Percentiles rank a stretch among this genome's conserved stretches.
Conservation (phyloP, 2,329 filamentous ascomycete genomes). For the Bipolaris gigantea region DNA sequence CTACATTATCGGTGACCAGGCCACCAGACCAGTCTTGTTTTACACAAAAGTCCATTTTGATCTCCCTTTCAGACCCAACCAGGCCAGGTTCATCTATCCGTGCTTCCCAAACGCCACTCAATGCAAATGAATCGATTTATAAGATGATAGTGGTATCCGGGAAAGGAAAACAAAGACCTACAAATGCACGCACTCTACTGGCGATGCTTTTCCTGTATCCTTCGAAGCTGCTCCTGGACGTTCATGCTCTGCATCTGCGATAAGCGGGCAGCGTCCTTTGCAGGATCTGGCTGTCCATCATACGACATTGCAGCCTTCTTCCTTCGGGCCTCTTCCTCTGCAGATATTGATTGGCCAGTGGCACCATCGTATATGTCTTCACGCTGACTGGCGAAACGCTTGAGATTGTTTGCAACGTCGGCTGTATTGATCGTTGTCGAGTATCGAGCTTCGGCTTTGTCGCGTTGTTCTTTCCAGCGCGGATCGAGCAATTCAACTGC, state of each 20-base stretch:
- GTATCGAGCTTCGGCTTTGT: conserved; percentile 81
- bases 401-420: conserved; percentile 91
- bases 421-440: conserved; percentile 83
- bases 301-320: conserved; percentile 74
- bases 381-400: conserved; percentile 87
- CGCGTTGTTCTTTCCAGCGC: conserved; percentile 92
- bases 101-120: conserved; percentile 11
- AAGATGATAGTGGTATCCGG: background rate
- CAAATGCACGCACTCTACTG: conserved; percentile 4
- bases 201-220: conserved; percentile 61
- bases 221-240: conserved; percentile 81
- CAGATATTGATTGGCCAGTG: conserved; percentile 67
- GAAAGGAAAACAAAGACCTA: conserved; percentile 6
- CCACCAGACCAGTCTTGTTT: background rate
- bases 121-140: conserved; percentile 8
- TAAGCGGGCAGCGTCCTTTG: conserved; percentile 56
- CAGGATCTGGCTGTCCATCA: conserved; percentile 63
- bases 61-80: background rate
- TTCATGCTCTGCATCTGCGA: conserved; percentile 62
- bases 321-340: conserved; percentile 72
- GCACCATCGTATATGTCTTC: conserved; percentile 81
- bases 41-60: background rate
- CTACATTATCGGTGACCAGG: background rate
- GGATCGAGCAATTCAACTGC: conserved; percentile 88
- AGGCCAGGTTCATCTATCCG: conserved; percentile 5